Base-by-base conservation (phyloP, 2,329 filamentous ascomycete genomes). In the Scolecobasidium constrictum region DNA sequence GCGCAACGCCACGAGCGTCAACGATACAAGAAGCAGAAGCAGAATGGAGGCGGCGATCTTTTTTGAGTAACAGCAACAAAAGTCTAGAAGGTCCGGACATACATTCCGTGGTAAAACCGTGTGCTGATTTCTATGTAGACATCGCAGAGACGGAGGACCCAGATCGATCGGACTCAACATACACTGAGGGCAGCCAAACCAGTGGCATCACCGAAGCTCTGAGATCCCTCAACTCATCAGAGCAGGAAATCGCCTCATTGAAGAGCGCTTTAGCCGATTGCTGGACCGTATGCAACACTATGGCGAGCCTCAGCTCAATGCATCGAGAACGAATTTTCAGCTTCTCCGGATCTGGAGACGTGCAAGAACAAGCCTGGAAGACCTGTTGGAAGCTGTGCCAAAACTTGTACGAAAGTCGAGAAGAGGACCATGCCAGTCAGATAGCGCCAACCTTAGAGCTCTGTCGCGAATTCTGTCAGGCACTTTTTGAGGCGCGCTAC, bases 331-430 rank as follows among this genome's bases (percentile, higher is more conserved):
- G 84, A 16, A 80, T 87, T 22, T 90, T 92, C 60, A 79, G 77
- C 58, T 83, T 75, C 52, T 80, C 82, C 1, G 80, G 78, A 11
- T 81, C 77, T 9, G 81, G 82, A 1, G 81, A 86, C 50, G 76
- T 81, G 20, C 84, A 94, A 56, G 86, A 94, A 57, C 81, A 83
- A 52, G 87, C 88, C 1, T 95, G 88, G 90, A 86, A 84, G 59
- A 84, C 83, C 48, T 96, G 88, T 63, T 96, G 88, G 90, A 83
- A 82, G 52, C 68, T 96, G 18, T 96, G 88, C 56, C 86, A 94
- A 57, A 82, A 83, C 45, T 72, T 96, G 3, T 95, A 95, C 57
- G 77, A 87, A 47, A 86, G 81, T 50, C 75, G 81, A 40, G 78
- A 90, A 44, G 81, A 87, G 49, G 73, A 81, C 42, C 69, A 77